Evolutionary conservation across 2,329 filamentous ascomycete species (phyloP), one percentile per base, ranked within the genome.

Genomic region (Penicillium thymicola): DNA sequence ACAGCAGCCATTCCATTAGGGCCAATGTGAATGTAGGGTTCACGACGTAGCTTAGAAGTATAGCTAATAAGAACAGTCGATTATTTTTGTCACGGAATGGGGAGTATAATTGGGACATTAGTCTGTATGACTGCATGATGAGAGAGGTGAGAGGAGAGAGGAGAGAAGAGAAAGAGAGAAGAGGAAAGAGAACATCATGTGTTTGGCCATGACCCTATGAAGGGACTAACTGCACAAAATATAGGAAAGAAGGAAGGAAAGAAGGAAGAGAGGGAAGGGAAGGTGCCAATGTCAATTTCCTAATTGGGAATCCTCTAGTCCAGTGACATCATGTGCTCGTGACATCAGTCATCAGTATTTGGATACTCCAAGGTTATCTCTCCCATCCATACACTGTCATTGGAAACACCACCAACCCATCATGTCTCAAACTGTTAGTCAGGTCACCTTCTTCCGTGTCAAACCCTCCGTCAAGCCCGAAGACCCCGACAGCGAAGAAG

Each of bases 401-500:
- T 37, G 13, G 11, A 14, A 25, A 36, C 30, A 16, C 10, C 5
- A 34, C 25, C 23, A 62, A 43, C 40, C 43, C 23, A 60, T 7
- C 14, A 71, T 72, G 69, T 55, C 68, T 32, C 57, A 59, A 50
- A 45, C 50, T 8, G 64, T 71, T 61, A 70, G 62, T 47, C 68
- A 76, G 62, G 68, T 77, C 55, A 63, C 75, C 55, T 72, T 68
- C 56, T 71, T 76, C 66, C 69, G 69, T 27, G 54, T 74, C 32
- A 75, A 72, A 61, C 47, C 66, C n/a, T 63, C 67, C 32, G 69
- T 76, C 23, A 70, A 68, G 54, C 75, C 73, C 10, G 74, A 75
- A 59, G 72, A 74, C 37, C 68, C 69, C 16, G 59, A 60, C 28
- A 75, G 64, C 51, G 65, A 68, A 18, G 67, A 68, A 41, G 74